phyloP scores from a whole-genome alignment of 2,329 filamentous ascomycete genomes.

The Akanthomyces muscarius region DNA sequence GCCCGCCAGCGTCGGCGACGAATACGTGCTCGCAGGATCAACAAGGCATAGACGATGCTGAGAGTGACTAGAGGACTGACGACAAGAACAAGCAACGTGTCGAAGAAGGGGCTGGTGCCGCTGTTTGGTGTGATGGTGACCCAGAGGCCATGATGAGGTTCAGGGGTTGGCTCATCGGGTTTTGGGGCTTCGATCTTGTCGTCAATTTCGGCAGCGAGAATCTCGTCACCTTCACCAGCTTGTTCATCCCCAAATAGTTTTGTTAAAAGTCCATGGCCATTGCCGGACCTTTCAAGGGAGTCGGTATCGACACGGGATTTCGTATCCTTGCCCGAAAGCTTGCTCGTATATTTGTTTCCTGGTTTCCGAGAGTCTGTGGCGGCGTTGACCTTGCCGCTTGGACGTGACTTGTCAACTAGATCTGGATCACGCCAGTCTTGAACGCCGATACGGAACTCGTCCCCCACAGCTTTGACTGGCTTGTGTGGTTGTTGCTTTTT shows the following conservation, averaged over 20 bases:
- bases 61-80: conserved; percentile 89
- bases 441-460: conserved; percentile 76
- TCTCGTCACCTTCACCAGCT: not conserved
- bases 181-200: conserved; percentile 23
- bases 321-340: not conserved
- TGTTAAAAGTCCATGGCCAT: conserved; percentile 38
- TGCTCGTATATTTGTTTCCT: conserved; percentile 14
- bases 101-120: conserved; percentile 88
- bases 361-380: conserved; percentile 8
- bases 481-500: conserved; percentile 28
- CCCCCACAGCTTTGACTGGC: conserved; percentile 34
- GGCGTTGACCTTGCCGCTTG: conserved; percentile 18
- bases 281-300: conserved; percentile 20
- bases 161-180: conserved; percentile 22
- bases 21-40: conserved; percentile 84
- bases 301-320: not conserved
- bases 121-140: conserved; percentile 92
- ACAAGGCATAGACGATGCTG: conserved; percentile 84
- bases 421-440: conserved; percentile 85
- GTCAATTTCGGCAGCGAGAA: conserved; percentile 23
- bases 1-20: conserved; percentile 88
- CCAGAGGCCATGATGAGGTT: conserved; percentile 71
- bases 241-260: conserved; percentile 48
- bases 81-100: conserved; percentile 93
- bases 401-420: conserved; percentile 27